These are phyloP conservation scores for Moniliella sp. DNA, from an alignment of 1,284 basidiomycete genomes.

Conservation along the genomic window DNA sequence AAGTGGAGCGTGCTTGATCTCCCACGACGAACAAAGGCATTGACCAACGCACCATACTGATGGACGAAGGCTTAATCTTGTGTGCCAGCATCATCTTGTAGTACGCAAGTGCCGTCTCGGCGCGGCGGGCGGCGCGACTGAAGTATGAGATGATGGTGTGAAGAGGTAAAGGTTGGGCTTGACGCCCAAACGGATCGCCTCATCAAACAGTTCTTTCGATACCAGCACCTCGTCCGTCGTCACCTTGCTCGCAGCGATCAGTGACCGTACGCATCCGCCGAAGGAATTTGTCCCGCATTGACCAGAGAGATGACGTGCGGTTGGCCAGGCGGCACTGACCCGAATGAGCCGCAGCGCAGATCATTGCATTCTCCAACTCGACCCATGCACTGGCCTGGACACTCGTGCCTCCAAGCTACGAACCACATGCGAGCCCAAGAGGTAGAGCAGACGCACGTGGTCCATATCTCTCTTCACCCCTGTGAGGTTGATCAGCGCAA, in stretches of 20 bases:
- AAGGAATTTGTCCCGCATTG: conserved; percentile 16
- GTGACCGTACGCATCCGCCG: conserved; percentile 22
- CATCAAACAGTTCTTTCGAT: conserved; percentile 28
- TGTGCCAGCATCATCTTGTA: conserved; percentile 35
- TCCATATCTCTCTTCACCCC: conserved; percentile 38
- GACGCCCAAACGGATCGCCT: conserved; percentile 22
- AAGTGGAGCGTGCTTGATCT: conserved; percentile 66
- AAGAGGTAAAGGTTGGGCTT: conserved; percentile 24
- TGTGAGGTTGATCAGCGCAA: conserved; percentile 13
- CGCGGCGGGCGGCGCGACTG: conserved; percentile 27
- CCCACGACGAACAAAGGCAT: conserved; percentile 62
- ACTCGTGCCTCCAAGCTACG: conserved; percentile 12
- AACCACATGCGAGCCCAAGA: conserved; percentile 35
- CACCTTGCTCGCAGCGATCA: conserved; percentile 27
- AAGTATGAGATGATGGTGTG: conserved; percentile 32
- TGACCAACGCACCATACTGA: conserved; percentile 82
- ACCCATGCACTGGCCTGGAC: conserved; percentile 35
- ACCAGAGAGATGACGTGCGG: conserved; percentile 19
- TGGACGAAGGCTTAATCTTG: conserved; percentile 51
- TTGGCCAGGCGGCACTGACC: conserved; percentile 15
- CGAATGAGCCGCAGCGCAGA: conserved; percentile 26
- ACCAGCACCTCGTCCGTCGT: conserved; percentile 31
- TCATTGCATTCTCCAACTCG: conserved; percentile 27
- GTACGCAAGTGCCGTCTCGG: conserved; percentile 24
- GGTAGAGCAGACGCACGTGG: conserved; percentile 39